Evolutionary conservation across 441 rosid genomes (phyloP).

Genomic region (Capsella rubella): DNA sequence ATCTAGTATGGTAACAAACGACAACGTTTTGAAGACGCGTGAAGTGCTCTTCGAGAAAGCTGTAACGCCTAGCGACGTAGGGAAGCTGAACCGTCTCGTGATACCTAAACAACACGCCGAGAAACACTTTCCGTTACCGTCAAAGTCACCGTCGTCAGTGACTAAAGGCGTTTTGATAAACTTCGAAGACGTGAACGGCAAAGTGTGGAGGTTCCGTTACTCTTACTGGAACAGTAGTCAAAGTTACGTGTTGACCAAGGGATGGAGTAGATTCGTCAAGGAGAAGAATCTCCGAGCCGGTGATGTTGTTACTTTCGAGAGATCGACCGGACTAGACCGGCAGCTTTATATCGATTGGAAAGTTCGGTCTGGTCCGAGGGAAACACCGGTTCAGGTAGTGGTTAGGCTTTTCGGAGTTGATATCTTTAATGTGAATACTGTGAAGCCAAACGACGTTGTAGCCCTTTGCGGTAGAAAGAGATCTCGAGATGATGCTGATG

Average conservation of each 20-base stretch:
- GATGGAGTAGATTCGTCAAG: conserved; percentile 94
- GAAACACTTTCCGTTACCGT: conserved; percentile 74
- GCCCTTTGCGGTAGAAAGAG: conserved; percentile 61
- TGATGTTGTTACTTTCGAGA: conserved; percentile 75
- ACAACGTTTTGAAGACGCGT: conserved; percentile 45
- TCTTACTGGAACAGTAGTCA: conserved; percentile 98
- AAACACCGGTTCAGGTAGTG: conserved; percentile 22
- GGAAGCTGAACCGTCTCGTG: conserved; percentile 92
- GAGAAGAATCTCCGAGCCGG: conserved; percentile 86
- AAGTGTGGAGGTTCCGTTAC: conserved; percentile 92
- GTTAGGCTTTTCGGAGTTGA: conserved; percentile 87
- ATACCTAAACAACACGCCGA: conserved; percentile 95
- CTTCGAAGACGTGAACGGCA: conserved; percentile 57
- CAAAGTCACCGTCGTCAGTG: conserved; percentile 78
- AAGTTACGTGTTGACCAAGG: conserved; percentile 90
- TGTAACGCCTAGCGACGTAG: conserved; percentile 94
- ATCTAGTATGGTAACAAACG: neutral
- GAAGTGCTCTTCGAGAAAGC: conserved; percentile 86
- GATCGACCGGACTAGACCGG: conserved; percentile 67
- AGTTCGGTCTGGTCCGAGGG: conserved; percentile 45
- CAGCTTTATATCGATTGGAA: conserved; percentile 75
- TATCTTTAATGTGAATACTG: conserved; percentile 46
- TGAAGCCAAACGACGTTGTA: conserved; percentile 44
- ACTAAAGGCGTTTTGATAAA: conserved; percentile 64
- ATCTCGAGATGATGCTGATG: conserved; percentile 66